A percentile compares a stretch with the other conserved stretches of the same genome.
Conservation (phyloP, 2,329 filamentous ascomycete genomes). For the Pezizomycotina sp. region DNA sequence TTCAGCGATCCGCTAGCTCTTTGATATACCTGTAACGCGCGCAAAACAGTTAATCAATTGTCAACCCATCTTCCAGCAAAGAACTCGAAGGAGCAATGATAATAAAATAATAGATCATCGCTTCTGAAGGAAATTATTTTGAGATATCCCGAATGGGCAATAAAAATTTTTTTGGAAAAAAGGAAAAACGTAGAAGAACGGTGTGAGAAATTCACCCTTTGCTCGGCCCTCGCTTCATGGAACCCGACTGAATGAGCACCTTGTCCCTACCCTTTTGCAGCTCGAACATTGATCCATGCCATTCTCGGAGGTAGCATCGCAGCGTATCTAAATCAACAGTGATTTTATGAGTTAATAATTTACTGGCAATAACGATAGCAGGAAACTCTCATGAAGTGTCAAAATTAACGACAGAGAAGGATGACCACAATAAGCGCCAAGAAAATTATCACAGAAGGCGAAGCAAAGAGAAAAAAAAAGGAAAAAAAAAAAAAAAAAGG, state of each 20-base stretch:
- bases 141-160: not conserved
- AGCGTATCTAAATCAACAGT: conserved; percentile 55
- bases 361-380: not conserved
- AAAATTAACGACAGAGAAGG: conserved; percentile 15
- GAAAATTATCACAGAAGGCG: conserved; percentile 20
- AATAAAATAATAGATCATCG: not conserved
- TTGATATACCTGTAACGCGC: conserved; percentile 56
- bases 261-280: conserved; percentile 58
- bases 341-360: conserved; percentile 6
- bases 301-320: conserved; percentile 61
- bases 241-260: conserved; percentile 70
- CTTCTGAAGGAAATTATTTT: not conserved
- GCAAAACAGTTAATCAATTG: conserved; percentile 17
- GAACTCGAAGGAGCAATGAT: too few relatives aligned
- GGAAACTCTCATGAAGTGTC: conserved; percentile 19
- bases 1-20: conserved; percentile 72
- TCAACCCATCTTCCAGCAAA: conserved; percentile 3
- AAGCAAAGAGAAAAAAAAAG: conserved; percentile 11
- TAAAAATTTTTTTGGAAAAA: conserved; percentile 4
- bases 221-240: conserved; percentile 79
- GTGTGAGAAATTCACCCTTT: conserved; percentile 53
- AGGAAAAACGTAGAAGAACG: conserved; percentile 10
- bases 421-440: conserved; percentile 17
- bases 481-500: conserved; percentile 21
- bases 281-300: conserved; percentile 63